Conservation (phyloP, 805 yeast species). For the Yarrowia bubula region DNA sequence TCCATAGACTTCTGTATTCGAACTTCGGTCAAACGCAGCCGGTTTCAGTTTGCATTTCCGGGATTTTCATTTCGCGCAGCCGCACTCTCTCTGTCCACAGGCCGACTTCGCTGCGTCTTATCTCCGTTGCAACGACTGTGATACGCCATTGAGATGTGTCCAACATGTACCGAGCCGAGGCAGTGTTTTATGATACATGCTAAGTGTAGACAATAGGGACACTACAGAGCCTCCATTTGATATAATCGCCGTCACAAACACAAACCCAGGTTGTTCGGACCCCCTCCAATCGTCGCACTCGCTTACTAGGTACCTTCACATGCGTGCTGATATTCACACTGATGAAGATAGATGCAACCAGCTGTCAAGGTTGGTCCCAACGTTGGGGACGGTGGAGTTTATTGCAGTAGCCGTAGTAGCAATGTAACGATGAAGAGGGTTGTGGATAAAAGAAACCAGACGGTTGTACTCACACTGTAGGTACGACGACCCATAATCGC, state of each 20-base stretch:
- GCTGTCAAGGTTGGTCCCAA: constrained; percentile 13
- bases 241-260: too few species aligned
- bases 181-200: not conserved
- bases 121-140: constrained; percentile 6
- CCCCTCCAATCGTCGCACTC: not conserved
- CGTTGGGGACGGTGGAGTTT: constrained; percentile 26
- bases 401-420: not conserved
- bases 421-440: not conserved
- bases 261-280: too few species aligned
- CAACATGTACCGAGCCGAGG: constrained; percentile 6
- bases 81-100: not conserved
- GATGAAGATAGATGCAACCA: not conserved
- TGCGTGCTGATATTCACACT: constrained; percentile 12
- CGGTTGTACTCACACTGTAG: too few species aligned
- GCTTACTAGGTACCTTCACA: constrained; percentile 13
- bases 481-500: too few species aligned
- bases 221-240: too few species aligned
- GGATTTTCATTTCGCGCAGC: not conserved
- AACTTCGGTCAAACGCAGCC: too few species aligned
- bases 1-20: not conserved
- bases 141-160: not conserved
- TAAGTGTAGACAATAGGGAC: too few species aligned
- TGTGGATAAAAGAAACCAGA: too few species aligned
- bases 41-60: not conserved
- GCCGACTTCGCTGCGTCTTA: constrained; percentile 5